These are phyloP conservation scores for Suhomyces vadensis DNA, from an alignment of 805 yeast genomes.

Conservation along the genomic window DNA sequence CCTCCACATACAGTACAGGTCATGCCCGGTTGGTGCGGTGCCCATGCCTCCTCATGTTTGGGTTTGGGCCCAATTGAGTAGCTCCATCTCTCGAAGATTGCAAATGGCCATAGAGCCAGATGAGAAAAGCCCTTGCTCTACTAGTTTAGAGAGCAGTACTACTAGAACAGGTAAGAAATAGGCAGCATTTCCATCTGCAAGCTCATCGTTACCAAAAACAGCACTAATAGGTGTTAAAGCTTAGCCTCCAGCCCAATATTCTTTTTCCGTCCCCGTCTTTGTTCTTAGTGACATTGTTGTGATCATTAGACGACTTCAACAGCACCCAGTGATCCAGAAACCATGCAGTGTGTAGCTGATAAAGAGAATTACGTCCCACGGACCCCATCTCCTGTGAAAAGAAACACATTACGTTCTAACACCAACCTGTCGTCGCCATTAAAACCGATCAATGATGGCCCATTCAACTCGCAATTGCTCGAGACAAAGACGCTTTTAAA, in stretches of 20 bases:
- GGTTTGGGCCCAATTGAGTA: neutral
- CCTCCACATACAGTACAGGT: too few relatives aligned
- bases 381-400: conserved; percentile 1
- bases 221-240: too few relatives aligned
- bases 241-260: too few relatives aligned
- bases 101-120: too few relatives aligned
- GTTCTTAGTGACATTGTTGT: neutral
- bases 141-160: too few relatives aligned
- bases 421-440: conserved; percentile 2
- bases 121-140: too few relatives aligned
- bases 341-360: conserved; percentile 1
- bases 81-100: neutral
- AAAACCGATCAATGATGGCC: neutral
- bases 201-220: too few relatives aligned
- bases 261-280: neutral
- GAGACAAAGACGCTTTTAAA: neutral
- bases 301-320: neutral
- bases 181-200: too few relatives aligned
- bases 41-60: too few relatives aligned
- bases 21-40: too few relatives aligned
- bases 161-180: too few relatives aligned
- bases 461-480: neutral
- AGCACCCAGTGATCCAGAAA: neutral
- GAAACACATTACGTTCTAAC: neutral
- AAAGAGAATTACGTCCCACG: conserved; percentile 1